Evolutionary conservation across 2,329 filamentous ascomycete genomes (phyloP).

Genomic region (Pseudocercospora fuligena): DNA sequence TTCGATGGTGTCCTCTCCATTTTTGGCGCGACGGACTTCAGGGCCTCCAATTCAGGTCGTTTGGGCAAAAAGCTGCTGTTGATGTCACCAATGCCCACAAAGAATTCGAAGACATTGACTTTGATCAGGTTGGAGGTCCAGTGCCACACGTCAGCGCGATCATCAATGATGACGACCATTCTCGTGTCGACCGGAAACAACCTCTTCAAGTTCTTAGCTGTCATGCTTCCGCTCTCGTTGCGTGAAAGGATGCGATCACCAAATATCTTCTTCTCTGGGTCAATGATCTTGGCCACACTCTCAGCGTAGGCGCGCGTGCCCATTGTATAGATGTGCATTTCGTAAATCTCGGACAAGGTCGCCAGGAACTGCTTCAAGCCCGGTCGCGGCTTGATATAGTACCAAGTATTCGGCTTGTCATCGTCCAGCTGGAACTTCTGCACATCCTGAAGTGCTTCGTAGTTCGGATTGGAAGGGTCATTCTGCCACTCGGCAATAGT

Average conservation of each 20-base stretch:
- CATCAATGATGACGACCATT: constrained; percentile 99
- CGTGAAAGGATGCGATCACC: constrained; percentile 94
- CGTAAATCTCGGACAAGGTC: constrained; percentile 78
- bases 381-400: constrained; percentile 97
- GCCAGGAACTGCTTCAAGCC: constrained; percentile 81
- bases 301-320: constrained; percentile 95
- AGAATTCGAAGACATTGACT: constrained; percentile 95
- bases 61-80: constrained; percentile 97
- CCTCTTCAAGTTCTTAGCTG: constrained; percentile 84
- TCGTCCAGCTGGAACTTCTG: constrained; percentile 86
- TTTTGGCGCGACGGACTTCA: constrained; percentile 32
- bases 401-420: constrained; percentile 85
- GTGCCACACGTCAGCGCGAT: constrained; percentile 93
- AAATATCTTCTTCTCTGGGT: constrained; percentile 86
- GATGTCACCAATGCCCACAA: constrained; percentile 97
- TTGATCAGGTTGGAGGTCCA: constrained; percentile 94
- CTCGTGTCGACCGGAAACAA: constrained; percentile 96
- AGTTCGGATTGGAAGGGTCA: constrained; percentile 86
- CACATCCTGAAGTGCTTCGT: constrained; percentile 88
- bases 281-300: constrained; percentile 89
- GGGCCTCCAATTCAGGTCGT: constrained; percentile 53
- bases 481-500: constrained; percentile 95
- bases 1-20: constrained; percentile 29
- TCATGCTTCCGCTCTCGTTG: constrained; percentile 94
- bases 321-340: constrained; percentile 99